Evolutionary conservation across 2,329 filamentous ascomycete genomes (phyloP), one percentile per base, ranked within the genome.

Genomic region (Orbilia blumenaviensis): DNA sequence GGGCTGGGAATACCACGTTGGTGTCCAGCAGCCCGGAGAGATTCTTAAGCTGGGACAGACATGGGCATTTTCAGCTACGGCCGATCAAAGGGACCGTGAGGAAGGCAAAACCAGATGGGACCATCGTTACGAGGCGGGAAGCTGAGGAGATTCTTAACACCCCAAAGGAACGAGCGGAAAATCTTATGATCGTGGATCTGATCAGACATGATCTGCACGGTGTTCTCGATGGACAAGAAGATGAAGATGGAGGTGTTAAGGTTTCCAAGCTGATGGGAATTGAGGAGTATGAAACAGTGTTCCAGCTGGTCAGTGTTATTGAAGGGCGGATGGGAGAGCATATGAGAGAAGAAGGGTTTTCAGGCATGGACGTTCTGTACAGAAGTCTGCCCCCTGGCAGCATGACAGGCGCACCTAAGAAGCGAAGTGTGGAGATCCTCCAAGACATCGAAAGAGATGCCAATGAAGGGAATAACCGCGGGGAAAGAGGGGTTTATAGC

Each of bases 401-500:
- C 80, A 98, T 98, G 95, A 98, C 94, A 1, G 95, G 95, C 5
- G 94, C 94, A 0, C 95, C 94, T 0, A 98, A 98, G 85, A 94
- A 94, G 83, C 88, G 94, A 54, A 94, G 91, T 78, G 97, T 94
- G 82, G 90, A 96, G 84, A 87, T 97, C 52, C 85, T 98, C 18
- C 86, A 87, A 73, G 84, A 86, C 2, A 86, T 97, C 44, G 94
- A 97, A 83, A 34, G 41, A 2, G 75, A 76, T 83, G 83, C 16
- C 82, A 36, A 64, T 34, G 64, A 42, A 29, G 46, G 58, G 6
- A 63, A 60, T n/a, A 54, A 50, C 3, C 34, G 36, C 16, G 85
- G 2, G 83, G 87, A 89, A 79, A 86, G 94, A 61, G 90, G 92
- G 32, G 83, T 97, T 60, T 97, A 97, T 83, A 92, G 92, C 5